Conservation (phyloP, 2,329 filamentous ascomycete species). For the Thielaviopsis ethacetica region DNA sequence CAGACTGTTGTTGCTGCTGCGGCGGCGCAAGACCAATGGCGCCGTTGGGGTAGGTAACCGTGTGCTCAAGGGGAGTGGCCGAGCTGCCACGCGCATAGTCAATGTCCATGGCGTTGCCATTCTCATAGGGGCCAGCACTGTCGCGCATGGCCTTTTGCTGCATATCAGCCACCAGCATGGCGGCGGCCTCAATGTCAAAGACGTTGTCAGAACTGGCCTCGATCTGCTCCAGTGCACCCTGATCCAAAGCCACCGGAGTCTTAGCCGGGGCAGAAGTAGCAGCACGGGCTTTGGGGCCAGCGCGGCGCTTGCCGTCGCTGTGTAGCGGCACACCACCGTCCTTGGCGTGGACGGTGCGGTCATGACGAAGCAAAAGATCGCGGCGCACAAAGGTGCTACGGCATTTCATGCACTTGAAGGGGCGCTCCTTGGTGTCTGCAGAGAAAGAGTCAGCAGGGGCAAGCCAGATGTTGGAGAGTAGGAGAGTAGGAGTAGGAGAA, state of each 20-base stretch:
- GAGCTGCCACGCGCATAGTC: not conserved
- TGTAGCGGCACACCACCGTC: slow-evolving; percentile 88
- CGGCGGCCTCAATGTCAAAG: slow-evolving; percentile 91
- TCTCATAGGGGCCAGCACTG: slow-evolving; percentile 39
- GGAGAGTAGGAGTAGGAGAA: slow-evolving; percentile 4
- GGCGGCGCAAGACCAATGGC: slow-evolving; percentile 71
- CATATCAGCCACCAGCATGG: slow-evolving; percentile 96
- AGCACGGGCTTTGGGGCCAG: slow-evolving; percentile 50
- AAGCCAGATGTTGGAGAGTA: not conserved
- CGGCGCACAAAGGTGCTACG: slow-evolving; percentile 95
- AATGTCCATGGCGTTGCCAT: slow-evolving; percentile 40
- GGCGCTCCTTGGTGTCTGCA: slow-evolving; percentile 90
- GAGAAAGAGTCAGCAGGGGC: slow-evolving; percentile 6
- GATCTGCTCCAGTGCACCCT: slow-evolving; percentile 78
- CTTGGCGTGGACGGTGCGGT: slow-evolving; percentile 96
- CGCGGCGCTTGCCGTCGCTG: slow-evolving; percentile 81
- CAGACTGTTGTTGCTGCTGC: slow-evolving; percentile 64
- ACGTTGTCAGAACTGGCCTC: slow-evolving; percentile 61
- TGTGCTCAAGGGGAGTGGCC: slow-evolving; percentile 62
- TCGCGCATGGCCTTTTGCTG: slow-evolving; percentile 73
- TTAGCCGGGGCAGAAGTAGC: slow-evolving; percentile 50
- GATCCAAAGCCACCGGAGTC: slow-evolving; percentile 64
- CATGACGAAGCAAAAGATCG: slow-evolving; percentile 89
- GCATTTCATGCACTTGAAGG: slow-evolving; percentile 98
- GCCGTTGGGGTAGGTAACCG: slow-evolving; percentile 59